Evolutionary conservation across 495 filamentous ascomycete genomes (phyloP).

Genomic region (Neurospora sp.): DNA sequence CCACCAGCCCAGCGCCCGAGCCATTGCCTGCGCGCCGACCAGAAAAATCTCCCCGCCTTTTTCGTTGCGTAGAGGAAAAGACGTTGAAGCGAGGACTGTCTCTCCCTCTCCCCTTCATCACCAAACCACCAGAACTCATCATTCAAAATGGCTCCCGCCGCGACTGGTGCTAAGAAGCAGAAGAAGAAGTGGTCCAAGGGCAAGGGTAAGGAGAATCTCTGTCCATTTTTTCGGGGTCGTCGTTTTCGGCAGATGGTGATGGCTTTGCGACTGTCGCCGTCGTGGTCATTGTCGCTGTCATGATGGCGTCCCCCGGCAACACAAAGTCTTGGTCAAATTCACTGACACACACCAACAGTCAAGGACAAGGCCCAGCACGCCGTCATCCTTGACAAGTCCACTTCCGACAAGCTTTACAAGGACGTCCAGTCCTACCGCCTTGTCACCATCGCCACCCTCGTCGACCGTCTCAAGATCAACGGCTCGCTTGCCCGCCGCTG

Average conservation of each 20-base stretch:
- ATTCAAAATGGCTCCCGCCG: constrained; percentile 60
- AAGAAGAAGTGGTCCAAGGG: constrained; percentile 99
- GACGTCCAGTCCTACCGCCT: constrained; percentile 99
- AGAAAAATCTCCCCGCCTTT: constrained; percentile 33
- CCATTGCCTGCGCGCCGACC: constrained; percentile 1
- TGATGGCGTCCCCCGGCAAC: neutral
- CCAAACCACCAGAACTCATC: constrained; percentile 30
- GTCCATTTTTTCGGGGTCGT: constrained; percentile 1
- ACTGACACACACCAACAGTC: constrained; percentile 45
- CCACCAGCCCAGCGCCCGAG: constrained; percentile 1
- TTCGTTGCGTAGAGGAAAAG: constrained; percentile 21
- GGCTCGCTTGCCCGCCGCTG: constrained; percentile 85
- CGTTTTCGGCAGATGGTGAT: neutral
- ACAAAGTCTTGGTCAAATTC: neutral
- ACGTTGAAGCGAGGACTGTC: constrained; percentile 11
- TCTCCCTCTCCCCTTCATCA: constrained; percentile 15
- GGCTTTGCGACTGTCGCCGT: constrained; percentile 41
- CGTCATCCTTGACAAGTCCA: constrained; percentile 67
- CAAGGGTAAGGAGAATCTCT: constrained; percentile 43
- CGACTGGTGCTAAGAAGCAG: constrained; percentile 88
- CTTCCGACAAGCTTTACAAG: constrained; percentile 88
- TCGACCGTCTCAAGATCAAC: constrained; percentile 99
- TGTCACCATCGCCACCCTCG: constrained; percentile 95
- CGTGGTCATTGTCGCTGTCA: neutral
- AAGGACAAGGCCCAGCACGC: constrained; percentile 99